Conservation (phyloP, 106 monocot species). For the Posidonia australis region DNA sequence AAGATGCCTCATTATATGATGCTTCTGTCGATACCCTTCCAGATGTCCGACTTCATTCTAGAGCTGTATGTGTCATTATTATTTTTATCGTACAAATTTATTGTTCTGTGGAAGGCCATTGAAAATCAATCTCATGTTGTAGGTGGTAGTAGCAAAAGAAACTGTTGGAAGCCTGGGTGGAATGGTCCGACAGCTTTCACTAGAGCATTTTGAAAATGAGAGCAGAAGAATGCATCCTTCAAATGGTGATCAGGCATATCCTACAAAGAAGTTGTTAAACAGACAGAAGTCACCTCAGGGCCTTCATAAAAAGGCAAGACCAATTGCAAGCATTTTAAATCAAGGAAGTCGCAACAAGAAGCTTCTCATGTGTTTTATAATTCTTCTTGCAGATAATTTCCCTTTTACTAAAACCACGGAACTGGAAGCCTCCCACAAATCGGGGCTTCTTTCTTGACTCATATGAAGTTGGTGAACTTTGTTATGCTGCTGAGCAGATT, state of each 20-base stretch:
- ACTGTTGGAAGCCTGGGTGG: conserved; percentile 81
- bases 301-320: conserved; percentile 71
- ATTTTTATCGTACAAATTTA: background rate
- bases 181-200: conserved; percentile 74
- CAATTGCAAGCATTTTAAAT: background rate
- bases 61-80: conserved; percentile 57
- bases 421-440: conserved; percentile 80
- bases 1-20: conserved; percentile 27
- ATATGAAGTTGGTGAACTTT: conserved; percentile 96
- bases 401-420: conserved; percentile 64
- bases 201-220: conserved; percentile 99
- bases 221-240: conserved; percentile 93
- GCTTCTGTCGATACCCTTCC: conserved; percentile 28
- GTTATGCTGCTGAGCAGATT: conserved; percentile 92
- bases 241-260: conserved; percentile 52
- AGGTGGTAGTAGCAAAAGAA: conserved; percentile 99
- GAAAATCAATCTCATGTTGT: conserved; percentile 13
- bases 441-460: conserved; percentile 86
- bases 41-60: conserved; percentile 76
- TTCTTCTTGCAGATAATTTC: conserved; percentile 72
- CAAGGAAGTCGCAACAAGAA: background rate
- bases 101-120: background rate
- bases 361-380: conserved; percentile 4
- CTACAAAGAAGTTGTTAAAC: conserved; percentile 50
- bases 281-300: conserved; percentile 87